Evolutionary conservation across 495 filamentous ascomycete genomes (phyloP), one percentile per base, ranked within the genome.

Genomic region (Trichoderma erinaceum): DNA sequence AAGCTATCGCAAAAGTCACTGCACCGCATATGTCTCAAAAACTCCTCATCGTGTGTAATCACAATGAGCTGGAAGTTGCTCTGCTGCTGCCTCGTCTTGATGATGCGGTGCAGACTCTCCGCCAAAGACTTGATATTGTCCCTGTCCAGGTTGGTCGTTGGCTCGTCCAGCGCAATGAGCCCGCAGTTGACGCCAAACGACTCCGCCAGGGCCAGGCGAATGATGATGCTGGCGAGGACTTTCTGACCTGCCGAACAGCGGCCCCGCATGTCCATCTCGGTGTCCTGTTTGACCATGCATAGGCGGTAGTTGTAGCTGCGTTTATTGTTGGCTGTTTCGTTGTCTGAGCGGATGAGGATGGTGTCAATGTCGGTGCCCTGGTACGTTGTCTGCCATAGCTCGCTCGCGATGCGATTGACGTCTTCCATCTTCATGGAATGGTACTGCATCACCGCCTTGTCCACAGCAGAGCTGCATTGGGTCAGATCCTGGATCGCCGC

Each of bases 251-350:
- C 95, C 75, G 90, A 94, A 83, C 95, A 99, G 41, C 95, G 90
- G 12, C 95, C 95, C 69, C 95, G 92, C 95, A 99, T 99, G 79
- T 99, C 95, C 94, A 99, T 97, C 77, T 99, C 95, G 4, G 90
- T 89, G 71, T 93, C 91, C 73, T 92, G 88, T 81, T 99, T 99
- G 71, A 97, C 88, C 96, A 99, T 99, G 80, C 90, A 92, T 0
- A 99, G 95, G 67, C 96, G 90, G 80, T 99, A 99, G 77, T 99
- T 97, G 84, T 98, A 99, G 41, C 84, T 90, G 66, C 90, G 87
- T 72, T 92, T 95, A 67, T 87, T 89, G 66, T 86, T 88, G 25
- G 82, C 82, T 58, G 84, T 83, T 75, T 95, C 93, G 71, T 88
- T 89, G 79, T 96, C 93, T 52, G 92, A 96, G 50, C 90, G 87